phyloP scores from a whole-genome alignment of 345 rosid genomes.

The Aethionema arabicum region DNA sequence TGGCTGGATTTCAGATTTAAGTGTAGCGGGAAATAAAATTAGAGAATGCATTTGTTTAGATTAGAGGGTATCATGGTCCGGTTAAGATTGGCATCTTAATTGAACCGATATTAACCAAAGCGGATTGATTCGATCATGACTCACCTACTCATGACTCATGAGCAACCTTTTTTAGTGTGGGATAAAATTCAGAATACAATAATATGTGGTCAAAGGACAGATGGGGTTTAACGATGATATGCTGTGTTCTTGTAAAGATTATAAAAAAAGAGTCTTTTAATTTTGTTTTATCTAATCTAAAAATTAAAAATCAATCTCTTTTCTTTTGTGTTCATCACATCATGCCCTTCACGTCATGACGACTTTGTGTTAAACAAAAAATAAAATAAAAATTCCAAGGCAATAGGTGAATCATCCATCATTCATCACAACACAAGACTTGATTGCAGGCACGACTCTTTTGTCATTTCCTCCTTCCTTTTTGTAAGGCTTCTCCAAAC shows the following conservation, averaged over 20 bases:
- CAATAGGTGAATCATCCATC: constrained; percentile 24
- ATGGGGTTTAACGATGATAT: constrained; percentile 16
- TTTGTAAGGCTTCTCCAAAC: constrained; percentile 16
- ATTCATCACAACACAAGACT: constrained; percentile 19
- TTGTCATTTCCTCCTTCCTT: not conserved
- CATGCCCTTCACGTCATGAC: constrained; percentile 36
- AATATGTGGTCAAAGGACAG: constrained; percentile 18
- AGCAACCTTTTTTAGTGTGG: no score
- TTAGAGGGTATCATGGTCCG: constrained; percentile 1
- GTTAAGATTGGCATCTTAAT: constrained; percentile 13
- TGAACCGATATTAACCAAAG: constrained; percentile 3
- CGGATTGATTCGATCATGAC: no score
- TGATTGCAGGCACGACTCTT: constrained; percentile 33
- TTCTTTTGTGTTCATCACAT: constrained; percentile 12
- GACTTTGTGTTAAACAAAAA: constrained; percentile 23
- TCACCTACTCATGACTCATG: no score
- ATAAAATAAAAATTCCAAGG: not conserved
- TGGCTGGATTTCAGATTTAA: constrained; percentile 30
- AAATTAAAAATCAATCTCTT: constrained; percentile 12
- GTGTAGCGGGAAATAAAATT: constrained; percentile 25
- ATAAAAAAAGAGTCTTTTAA: not conserved
- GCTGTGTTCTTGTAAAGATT: constrained; percentile 22
- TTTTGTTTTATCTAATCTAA: not conserved
- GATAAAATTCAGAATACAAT: not conserved
- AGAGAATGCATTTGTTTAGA: not conserved